Conservation (phyloP, 768 basidiomycete genomes). For the Symmetrospora coprosmae region DNA sequence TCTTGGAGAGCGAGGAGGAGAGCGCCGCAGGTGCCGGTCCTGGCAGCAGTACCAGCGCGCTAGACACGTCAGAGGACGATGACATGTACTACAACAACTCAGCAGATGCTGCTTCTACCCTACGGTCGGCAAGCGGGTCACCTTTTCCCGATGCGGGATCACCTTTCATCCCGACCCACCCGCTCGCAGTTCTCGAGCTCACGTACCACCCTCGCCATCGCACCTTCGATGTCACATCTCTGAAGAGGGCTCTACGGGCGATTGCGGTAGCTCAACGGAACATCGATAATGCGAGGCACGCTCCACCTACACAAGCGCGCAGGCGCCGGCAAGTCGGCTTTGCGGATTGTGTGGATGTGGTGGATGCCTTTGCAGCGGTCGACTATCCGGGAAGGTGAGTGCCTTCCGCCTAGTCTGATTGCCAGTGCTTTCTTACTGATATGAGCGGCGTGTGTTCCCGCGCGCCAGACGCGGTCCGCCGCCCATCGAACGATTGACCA, state of each 20-base stretch:
- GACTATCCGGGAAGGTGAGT: conserved; percentile 20
- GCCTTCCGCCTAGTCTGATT: background rate
- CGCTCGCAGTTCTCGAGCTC: background rate
- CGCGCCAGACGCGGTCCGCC: conserved; percentile 8
- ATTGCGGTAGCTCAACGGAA: background rate
- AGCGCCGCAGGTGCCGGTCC: too few relatives aligned
- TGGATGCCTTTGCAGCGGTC: conserved; percentile 20
- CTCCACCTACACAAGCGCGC: background rate
- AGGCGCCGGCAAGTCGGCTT: conserved; percentile 1
- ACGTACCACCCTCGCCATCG: background rate
- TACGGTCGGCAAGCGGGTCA: too few relatives aligned
- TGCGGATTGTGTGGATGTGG: background rate
- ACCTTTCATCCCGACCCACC: background rate
- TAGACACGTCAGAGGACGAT: too few relatives aligned
- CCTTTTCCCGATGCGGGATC: background rate
- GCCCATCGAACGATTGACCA: conserved; percentile 5
- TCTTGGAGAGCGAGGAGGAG: too few relatives aligned
- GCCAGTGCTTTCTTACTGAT: background rate
- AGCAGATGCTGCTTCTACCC: too few relatives aligned
- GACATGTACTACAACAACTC: conserved; percentile 16
- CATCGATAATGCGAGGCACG: background rate
- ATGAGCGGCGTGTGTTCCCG: too few relatives aligned
- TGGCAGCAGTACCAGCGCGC: too few relatives aligned
- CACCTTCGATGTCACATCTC: background rate
- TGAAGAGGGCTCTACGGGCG: background rate